A percentile compares a stretch with the other conserved stretches of the same genome.
These are phyloP conservation scores for Kwoniella bestiolae DNA, from an alignment of 768 basidiomycete species.

Conservation along the genomic window DNA sequence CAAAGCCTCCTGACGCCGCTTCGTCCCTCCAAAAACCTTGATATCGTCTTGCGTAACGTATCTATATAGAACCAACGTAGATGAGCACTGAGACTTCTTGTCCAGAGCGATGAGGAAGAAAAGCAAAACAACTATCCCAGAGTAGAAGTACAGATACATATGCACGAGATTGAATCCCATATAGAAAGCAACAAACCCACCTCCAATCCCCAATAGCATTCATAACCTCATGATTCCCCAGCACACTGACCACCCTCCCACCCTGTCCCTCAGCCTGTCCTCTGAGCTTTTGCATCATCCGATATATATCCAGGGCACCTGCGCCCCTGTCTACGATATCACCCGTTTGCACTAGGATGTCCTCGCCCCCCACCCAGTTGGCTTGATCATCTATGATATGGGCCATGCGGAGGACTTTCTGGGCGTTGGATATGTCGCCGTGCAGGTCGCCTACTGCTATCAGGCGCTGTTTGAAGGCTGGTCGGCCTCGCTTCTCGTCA, in stretches of 20 bases:
- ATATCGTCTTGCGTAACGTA: slow-evolving; percentile 85
- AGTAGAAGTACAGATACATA: no score
- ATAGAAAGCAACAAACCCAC: no score
- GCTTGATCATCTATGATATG: slow-evolving; percentile 72
- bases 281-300: slow-evolving; percentile 81
- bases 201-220: slow-evolving; percentile 88
- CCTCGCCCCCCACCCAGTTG: slow-evolving; percentile 79
- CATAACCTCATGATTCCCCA: slow-evolving; percentile 98
- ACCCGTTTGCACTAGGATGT: slow-evolving; percentile 91
- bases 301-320: slow-evolving; percentile 62
- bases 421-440: slow-evolving; percentile 81
- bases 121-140: no score
- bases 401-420: slow-evolving; percentile 77
- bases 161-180: no score
- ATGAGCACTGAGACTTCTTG: no score
- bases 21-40: slow-evolving; percentile 74
- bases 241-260: slow-evolving; percentile 72
- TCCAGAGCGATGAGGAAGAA: not conserved
- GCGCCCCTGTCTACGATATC: slow-evolving; percentile 85
- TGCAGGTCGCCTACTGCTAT: slow-evolving; percentile 92
- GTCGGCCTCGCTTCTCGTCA: not conserved
- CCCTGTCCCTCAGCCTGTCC: slow-evolving; percentile 71
- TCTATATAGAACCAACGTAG: slow-evolving; percentile 60
- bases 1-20: slow-evolving; percentile 72
- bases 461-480: slow-evolving; percentile 57